phyloP scores from a whole-genome alignment of 2,329 filamentous ascomycete species.

The Ceratocystis cacaofunesta region DNA sequence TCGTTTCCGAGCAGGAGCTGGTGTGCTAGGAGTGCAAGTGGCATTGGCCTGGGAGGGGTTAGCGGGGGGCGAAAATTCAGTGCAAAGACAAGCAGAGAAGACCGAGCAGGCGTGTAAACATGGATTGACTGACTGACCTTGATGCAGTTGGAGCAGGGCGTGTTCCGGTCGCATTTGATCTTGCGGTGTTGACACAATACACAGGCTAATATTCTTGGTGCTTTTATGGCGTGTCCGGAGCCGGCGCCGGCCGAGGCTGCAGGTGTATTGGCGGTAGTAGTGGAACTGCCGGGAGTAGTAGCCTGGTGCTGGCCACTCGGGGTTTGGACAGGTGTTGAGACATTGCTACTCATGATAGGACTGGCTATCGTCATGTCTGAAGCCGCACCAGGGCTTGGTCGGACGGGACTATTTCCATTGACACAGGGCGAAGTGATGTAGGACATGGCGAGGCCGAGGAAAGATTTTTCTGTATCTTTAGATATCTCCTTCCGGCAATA shows the following conservation, averaged over 20 bases:
- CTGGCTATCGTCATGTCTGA: conserved; percentile 10
- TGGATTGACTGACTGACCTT: conserved; percentile 30
- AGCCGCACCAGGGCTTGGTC: conserved; percentile 3
- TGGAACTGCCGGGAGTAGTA: conserved; percentile 8
- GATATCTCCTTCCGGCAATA: too few species aligned
- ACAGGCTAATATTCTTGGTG: conserved; percentile 36
- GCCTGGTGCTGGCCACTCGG: conserved; percentile 4
- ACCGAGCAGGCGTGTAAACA: neutral
- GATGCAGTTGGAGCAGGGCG: conserved; percentile 44
- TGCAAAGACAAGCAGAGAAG: neutral
- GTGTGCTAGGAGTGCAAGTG: conserved; percentile 43
- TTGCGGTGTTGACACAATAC: conserved; percentile 46
- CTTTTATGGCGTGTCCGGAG: conserved; percentile 22
- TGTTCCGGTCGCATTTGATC: conserved; percentile 46
- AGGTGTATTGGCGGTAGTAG: conserved; percentile 16
- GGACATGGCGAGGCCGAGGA: neutral
- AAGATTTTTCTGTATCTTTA: too few species aligned
- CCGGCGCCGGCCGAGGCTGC: conserved; percentile 11
- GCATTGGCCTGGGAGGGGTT: conserved; percentile 34
- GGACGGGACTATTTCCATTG: conserved; percentile 8
- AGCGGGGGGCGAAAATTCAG: neutral
- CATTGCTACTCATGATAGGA: conserved; percentile 5
- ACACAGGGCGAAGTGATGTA: conserved; percentile 6
- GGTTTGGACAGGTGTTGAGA: conserved; percentile 11
- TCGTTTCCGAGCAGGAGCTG: conserved; percentile 44